Percentiles rank a stretch among this genome's conserved stretches.
These are phyloP conservation scores for Phanerochaete carnosa DNA, from an alignment of 768 basidiomycete species.

Conservation along the genomic window DNA sequence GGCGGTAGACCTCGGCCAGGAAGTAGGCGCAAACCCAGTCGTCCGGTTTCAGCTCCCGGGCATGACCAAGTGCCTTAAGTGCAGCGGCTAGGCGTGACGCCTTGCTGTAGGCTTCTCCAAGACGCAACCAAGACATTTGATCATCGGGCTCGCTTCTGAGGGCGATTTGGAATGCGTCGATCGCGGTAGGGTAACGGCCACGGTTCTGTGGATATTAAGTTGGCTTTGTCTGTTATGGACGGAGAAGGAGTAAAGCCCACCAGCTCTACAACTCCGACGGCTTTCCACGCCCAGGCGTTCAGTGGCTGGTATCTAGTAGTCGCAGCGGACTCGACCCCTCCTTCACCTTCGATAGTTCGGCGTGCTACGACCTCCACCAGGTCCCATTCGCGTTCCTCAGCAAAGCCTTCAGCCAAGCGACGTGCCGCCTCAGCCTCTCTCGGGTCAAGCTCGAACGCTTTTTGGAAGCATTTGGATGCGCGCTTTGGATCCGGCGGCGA, in stretches of 20 bases:
- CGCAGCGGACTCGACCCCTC: constrained; percentile 53
- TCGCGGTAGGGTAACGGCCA: constrained; percentile 68
- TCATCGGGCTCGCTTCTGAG: constrained; percentile 78
- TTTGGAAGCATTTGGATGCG: constrained; percentile 95
- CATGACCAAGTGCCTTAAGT: constrained; percentile 78
- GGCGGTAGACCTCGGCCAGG: constrained; percentile 79
- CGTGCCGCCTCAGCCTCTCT: constrained; percentile 83
- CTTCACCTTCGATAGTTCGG: constrained; percentile 91
- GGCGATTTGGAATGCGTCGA: constrained; percentile 83
- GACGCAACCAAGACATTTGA: constrained; percentile 78
- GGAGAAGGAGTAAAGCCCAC: constrained; percentile 42
- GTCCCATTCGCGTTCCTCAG: constrained; percentile 93
- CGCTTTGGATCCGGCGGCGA: constrained; percentile 77
- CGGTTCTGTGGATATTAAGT: constrained; percentile 45
- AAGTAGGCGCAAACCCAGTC: constrained; percentile 86
- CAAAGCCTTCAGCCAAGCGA: constrained; percentile 83
- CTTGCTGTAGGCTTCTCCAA: constrained; percentile 89
- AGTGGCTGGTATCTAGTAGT: constrained; percentile 58
- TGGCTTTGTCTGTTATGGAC: neutral
- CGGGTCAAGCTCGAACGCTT: constrained; percentile 95
- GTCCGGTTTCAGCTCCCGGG: constrained; percentile 65
- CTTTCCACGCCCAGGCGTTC: constrained; percentile 99
- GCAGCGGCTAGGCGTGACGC: constrained; percentile 89
- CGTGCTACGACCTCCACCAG: constrained; percentile 92
- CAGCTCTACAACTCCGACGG: constrained; percentile 85